A percentile compares a stretch with the other conserved stretches of the same genome.
Evolutionary conservation across 2,329 filamentous ascomycete genomes (phyloP).

Genomic region (Monosporascus sp.): DNA sequence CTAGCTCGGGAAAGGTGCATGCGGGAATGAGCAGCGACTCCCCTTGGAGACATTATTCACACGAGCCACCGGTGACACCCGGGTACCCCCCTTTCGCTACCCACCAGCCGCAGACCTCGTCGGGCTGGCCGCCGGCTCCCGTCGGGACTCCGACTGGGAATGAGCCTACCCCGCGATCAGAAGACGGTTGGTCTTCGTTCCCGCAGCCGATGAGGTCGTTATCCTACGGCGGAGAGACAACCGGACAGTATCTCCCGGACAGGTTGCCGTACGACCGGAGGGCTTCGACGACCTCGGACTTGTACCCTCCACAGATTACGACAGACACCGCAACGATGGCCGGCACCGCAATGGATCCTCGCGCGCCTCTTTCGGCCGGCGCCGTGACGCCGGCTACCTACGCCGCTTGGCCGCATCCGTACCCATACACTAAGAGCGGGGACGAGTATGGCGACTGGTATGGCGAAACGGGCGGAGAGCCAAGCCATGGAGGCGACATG

Average conservation of each 20-base stretch:
- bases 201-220: constrained; percentile 39
- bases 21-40: constrained; percentile 31
- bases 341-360: constrained; percentile 28
- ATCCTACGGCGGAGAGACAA: constrained; percentile 42
- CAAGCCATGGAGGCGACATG: constrained; percentile 6
- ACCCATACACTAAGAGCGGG: constrained; percentile 33
- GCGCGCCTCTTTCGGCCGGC: constrained; percentile 33
- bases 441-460: constrained; percentile 28
- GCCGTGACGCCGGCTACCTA: constrained; percentile 33
- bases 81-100: constrained; percentile 45
- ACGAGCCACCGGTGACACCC: constrained; percentile 45
- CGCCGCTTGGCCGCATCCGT: constrained; percentile 39
- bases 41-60: constrained; percentile 44
- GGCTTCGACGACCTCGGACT: constrained; percentile 34
- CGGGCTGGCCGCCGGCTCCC: constrained; percentile 33
- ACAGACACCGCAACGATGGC: constrained; percentile 18
- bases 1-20: constrained; percentile 34
- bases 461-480: constrained; percentile 29
- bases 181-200: constrained; percentile 40
- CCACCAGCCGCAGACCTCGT: constrained; percentile 31
- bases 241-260: constrained; percentile 34
- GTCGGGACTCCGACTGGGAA: constrained; percentile 25
- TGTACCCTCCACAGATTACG: constrained; percentile 33
- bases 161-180: constrained; percentile 32
- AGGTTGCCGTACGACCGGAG: constrained; percentile 38